phyloP scores from a whole-genome alignment of 257 asterid species.

The Primulina tabacum region DNA sequence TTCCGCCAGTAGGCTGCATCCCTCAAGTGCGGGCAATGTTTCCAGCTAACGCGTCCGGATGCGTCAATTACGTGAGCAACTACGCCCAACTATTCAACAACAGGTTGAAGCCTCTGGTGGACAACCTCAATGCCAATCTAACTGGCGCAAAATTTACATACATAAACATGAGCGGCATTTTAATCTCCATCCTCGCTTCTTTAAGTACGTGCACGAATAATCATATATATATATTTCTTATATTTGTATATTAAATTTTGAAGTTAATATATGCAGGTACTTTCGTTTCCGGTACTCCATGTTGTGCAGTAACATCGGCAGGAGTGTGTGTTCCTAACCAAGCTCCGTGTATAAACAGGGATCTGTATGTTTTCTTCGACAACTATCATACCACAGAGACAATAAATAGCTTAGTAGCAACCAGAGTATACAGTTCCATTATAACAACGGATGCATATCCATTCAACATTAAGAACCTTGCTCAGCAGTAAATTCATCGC shows the following conservation, averaged over 20 bases:
- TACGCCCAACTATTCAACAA: constrained; percentile 35
- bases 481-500: constrained; percentile 5
- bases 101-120: constrained; percentile 35
- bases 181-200: constrained; percentile 25
- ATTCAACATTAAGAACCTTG: constrained; percentile 28
- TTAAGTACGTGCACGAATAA: background rate
- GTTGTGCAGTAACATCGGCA: constrained; percentile 32
- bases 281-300: constrained; percentile 25
- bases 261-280: constrained; percentile 13
- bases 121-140: constrained; percentile 31
- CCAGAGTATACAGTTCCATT: constrained; percentile 30
- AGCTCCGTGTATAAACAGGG: constrained; percentile 31
- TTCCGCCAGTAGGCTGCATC: constrained; percentile 44
- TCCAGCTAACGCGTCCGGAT: constrained; percentile 35
- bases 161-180: constrained; percentile 43
- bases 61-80: constrained; percentile 39
- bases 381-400: constrained; percentile 34
- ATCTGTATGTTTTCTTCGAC: constrained; percentile 28
- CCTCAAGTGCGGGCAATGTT: constrained; percentile 27
- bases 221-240: too few species aligned
- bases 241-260: too few species aligned
- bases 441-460: constrained; percentile 32
- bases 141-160: constrained; percentile 37
- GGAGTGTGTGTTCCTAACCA: constrained; percentile 30
- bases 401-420: background rate